Percentiles rank a stretch among this genome's conserved stretches.
Conservation (phyloP, 257 asterid species). For the Nicotiana noctiflora region DNA sequence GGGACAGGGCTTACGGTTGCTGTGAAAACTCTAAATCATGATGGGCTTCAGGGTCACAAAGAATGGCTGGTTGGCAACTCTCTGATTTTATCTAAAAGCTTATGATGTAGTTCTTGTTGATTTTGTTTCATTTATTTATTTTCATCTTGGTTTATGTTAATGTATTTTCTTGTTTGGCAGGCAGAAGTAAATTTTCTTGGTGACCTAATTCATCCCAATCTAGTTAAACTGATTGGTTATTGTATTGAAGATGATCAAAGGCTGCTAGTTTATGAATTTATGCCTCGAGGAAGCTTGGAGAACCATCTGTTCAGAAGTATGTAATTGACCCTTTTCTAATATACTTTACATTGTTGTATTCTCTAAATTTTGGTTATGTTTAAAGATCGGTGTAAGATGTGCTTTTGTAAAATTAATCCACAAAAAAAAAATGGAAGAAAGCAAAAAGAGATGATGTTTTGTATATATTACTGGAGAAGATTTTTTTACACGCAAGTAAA, state of each 20-base stretch:
- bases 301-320: constrained; percentile 92
- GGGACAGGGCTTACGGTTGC: constrained; percentile 77
- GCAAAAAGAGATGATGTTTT: background rate
- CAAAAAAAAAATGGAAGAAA: too few species aligned
- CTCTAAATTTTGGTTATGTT: background rate
- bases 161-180: constrained; percentile 35
- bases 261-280: constrained; percentile 88
- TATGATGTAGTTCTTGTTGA: background rate
- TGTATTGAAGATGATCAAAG: constrained; percentile 97
- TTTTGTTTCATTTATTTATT: background rate
- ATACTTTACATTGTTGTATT: background rate
- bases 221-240: constrained; percentile 91
- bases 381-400: background rate
- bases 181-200: constrained; percentile 95
- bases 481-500: background rate
- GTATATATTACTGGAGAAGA: background rate
- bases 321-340: constrained; percentile 15
- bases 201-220: constrained; percentile 78
- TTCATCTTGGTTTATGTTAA: constrained; percentile 22
- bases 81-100: background rate
- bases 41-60: constrained; percentile 84
- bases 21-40: constrained; percentile 69
- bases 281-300: constrained; percentile 99
- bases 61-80: constrained; percentile 70
- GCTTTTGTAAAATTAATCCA: background rate